Conservation (phyloP, 257 asterid species). For the Nicotiana otophora region DNA sequence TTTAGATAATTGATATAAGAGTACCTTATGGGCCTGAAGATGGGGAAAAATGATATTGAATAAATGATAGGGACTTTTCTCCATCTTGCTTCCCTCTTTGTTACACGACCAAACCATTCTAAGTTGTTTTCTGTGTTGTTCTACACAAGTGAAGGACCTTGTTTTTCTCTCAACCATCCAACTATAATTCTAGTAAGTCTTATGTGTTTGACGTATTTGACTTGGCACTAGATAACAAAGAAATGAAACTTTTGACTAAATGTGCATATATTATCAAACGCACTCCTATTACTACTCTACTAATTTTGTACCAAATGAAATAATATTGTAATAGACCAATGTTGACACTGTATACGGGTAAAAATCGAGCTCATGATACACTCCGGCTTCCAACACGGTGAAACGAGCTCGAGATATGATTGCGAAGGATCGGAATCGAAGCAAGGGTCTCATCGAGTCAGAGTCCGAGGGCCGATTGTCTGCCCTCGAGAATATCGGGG, state of each 20-base stretch:
- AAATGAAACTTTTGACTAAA: not conserved
- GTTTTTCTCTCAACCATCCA: not conserved
- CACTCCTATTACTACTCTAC: no score
- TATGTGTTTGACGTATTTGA: not conserved
- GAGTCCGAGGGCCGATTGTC: no score
- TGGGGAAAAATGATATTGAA: not conserved
- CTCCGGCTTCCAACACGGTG: no score
- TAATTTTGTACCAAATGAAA: no score
- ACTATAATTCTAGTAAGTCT: not conserved
- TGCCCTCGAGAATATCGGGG: no score
- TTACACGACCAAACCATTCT: not conserved
- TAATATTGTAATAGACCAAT: no score
- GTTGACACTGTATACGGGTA: no score
- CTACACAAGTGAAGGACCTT: not conserved
- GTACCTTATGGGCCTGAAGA: conserved; percentile 5
- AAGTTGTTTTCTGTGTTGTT: not conserved
- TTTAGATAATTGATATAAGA: not conserved
- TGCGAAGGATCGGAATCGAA: no score
- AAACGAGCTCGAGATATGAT: no score
- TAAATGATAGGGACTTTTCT: not conserved
- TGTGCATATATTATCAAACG: no score
- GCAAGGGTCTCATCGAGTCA: no score
- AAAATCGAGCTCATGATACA: no score
- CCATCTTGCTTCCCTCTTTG: not conserved
- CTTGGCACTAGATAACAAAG: not conserved